phyloP scores from a whole-genome alignment of 495 filamentous ascomycete species.

The Schizothecium vesticola region DNA sequence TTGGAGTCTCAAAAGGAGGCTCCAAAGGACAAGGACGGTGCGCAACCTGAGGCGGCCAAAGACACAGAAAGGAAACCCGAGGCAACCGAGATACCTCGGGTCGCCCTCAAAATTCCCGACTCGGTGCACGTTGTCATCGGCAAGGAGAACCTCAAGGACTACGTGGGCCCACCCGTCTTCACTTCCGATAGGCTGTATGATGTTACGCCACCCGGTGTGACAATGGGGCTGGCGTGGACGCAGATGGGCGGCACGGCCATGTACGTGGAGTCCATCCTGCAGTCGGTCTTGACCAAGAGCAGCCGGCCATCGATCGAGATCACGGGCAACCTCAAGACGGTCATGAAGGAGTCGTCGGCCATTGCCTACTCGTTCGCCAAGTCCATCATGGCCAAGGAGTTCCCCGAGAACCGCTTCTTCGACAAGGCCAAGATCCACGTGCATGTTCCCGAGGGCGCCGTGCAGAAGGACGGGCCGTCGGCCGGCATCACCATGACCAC shows the following conservation, averaged over 20 bases:
- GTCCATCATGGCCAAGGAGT: conserved; percentile 73
- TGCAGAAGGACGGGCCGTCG: conserved; percentile 92
- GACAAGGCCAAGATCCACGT: conserved; percentile 94
- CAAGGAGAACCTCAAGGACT: conserved; percentile 92
- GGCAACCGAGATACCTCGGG: conserved; percentile 61
- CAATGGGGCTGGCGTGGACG: conserved; percentile 99
- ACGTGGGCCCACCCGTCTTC: conserved; percentile 93
- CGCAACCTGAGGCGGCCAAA: conserved; percentile 10
- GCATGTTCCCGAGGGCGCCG: conserved; percentile 95
- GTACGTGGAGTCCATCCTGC: conserved; percentile 95
- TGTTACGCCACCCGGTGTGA: conserved; percentile 89
- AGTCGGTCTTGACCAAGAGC: conserved; percentile 63
- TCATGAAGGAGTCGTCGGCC: conserved; percentile 94
- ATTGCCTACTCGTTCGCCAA: conserved; percentile 98
- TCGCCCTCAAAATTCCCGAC: conserved; percentile 80
- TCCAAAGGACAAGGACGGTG: conserved; percentile 8
- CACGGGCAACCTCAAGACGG: conserved; percentile 89
- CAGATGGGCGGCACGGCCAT: conserved; percentile 92
- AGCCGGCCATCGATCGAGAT: conserved; percentile 77
- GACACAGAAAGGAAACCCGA: conserved; percentile 26
- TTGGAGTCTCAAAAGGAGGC: conserved; percentile 45
- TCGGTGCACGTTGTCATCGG: conserved; percentile 79
- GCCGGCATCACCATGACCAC: conserved; percentile 98
- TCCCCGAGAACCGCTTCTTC: conserved; percentile 88
- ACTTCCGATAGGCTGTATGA: conserved; percentile 96